Evolutionary conservation across 2,329 filamentous ascomycete genomes (phyloP).

Genomic region (Fusarium penzigii): DNA sequence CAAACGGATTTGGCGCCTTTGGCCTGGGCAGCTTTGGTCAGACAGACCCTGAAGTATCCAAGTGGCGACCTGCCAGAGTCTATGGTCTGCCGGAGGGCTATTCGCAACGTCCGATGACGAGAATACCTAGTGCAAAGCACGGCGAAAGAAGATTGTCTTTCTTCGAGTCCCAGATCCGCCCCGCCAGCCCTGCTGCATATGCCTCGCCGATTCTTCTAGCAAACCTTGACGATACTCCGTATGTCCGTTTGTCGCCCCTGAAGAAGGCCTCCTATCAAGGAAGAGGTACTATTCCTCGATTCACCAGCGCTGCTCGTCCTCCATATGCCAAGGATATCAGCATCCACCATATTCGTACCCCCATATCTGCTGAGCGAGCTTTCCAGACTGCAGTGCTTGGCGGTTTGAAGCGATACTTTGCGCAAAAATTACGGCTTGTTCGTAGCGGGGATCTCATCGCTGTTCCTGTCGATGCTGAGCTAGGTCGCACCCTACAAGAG

Average conservation of each 20-base stretch:
- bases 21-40: slow-evolving; percentile 64
- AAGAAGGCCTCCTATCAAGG: slow-evolving; percentile 52
- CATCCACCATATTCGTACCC: slow-evolving; percentile 84
- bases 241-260: slow-evolving; percentile 76
- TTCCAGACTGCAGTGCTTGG: slow-evolving; percentile 85
- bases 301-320: slow-evolving; percentile 55
- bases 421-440: slow-evolving; percentile 77
- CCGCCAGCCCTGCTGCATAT: slow-evolving; percentile 64
- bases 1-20: slow-evolving; percentile 66
- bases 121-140: slow-evolving; percentile 57
- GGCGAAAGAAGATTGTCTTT: slow-evolving; percentile 59
- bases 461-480: slow-evolving; percentile 81
- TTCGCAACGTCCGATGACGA: slow-evolving; percentile 59
- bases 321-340: slow-evolving; percentile 75
- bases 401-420: slow-evolving; percentile 86
- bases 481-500: slow-evolving; percentile 82
- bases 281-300: slow-evolving; percentile 56
- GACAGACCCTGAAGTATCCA: slow-evolving; percentile 56
- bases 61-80: slow-evolving; percentile 83
- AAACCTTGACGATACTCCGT: slow-evolving; percentile 78
- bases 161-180: slow-evolving; percentile 68
- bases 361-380: slow-evolving; percentile 80
- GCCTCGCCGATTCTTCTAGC: slow-evolving; percentile 84
- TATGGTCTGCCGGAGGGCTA: slow-evolving; percentile 84
- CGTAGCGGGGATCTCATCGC: slow-evolving; percentile 87